Percentiles rank a stretch among this genome's conserved stretches.
Conservation (phyloP, 106 monocot genomes). For the Dendrobium officinale region DNA sequence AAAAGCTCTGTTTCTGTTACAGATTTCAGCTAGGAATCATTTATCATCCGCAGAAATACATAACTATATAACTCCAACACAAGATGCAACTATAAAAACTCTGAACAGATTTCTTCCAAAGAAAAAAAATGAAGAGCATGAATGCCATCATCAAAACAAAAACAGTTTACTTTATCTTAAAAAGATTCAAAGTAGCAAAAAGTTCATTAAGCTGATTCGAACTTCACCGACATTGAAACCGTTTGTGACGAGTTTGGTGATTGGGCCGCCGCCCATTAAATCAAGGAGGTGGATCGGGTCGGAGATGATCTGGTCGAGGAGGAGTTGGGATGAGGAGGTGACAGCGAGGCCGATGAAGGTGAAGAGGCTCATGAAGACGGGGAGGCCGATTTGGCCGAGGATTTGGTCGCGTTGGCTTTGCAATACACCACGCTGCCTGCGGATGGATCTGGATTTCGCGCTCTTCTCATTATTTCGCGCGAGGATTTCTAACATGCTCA, state of each 20-base stretch:
- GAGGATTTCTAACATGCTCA: no score
- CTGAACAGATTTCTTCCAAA: not conserved
- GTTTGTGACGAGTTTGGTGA: conserved; percentile 30
- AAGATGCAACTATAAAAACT: not conserved
- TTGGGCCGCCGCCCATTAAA: conserved; percentile 37
- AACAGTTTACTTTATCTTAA: not conserved
- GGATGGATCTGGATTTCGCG: no score
- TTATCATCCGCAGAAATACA: not conserved
- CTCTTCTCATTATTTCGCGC: no score
- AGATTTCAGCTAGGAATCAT: not conserved
- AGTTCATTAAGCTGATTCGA: not conserved
- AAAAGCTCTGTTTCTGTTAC: not conserved
- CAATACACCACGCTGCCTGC: no score
- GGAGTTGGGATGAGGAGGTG: conserved; percentile 64
- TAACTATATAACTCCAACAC: not conserved
- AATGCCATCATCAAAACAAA: not conserved
- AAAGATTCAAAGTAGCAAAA: not conserved
- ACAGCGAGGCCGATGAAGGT: conserved; percentile 79
- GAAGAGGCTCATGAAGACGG: conserved; percentile 86
- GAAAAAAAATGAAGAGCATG: not conserved
- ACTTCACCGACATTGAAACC: conserved; percentile 24
- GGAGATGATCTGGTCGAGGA: conserved; percentile 71
- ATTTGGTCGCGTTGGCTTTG: conserved; percentile 73
- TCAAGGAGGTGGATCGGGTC: conserved; percentile 81
- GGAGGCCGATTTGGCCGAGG: conserved; percentile 74